Conservation (phyloP, 768 basidiomycete species). For the Panaeolus cyanescens region DNA sequence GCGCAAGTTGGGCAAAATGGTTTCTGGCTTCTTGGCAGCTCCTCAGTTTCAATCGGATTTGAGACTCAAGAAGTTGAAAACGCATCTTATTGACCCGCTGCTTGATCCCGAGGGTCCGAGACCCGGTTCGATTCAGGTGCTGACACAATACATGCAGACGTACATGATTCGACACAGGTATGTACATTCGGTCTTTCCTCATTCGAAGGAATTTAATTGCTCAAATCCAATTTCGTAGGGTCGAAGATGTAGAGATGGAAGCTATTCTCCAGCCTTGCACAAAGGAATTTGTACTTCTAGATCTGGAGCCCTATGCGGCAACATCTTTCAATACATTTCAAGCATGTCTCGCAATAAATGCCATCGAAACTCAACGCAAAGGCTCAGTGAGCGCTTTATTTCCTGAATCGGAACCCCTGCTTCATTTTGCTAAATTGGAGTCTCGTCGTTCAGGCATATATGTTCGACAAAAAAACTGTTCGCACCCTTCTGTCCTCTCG, state of each 20-base stretch:
- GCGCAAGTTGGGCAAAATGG: slow-evolving; percentile 74
- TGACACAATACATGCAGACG: slow-evolving; percentile 71
- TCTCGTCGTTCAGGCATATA: slow-evolving; percentile 70
- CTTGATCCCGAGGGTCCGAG: slow-evolving; percentile 55
- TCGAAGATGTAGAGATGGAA: slow-evolving; percentile 76
- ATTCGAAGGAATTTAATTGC: neutral
- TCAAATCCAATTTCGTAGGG: slow-evolving; percentile 12
- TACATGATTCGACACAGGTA: slow-evolving; percentile 80
- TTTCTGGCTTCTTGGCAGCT: slow-evolving; percentile 69
- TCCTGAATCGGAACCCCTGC: neutral
- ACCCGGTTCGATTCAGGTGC: slow-evolving; percentile 62
- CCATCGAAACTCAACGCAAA: slow-evolving; percentile 72
- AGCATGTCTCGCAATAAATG: slow-evolving; percentile 70
- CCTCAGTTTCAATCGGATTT: slow-evolving; percentile 58
- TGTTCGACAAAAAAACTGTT: slow-evolving; percentile 76
- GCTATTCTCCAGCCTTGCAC: slow-evolving; percentile 62
- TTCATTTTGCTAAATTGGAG: no score
- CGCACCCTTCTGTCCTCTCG: slow-evolving; percentile 15
- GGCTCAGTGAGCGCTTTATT: slow-evolving; percentile 32
- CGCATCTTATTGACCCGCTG: slow-evolving; percentile 56
- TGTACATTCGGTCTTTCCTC: neutral
- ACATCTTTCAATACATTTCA: slow-evolving; percentile 83
- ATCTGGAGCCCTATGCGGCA: slow-evolving; percentile 60
- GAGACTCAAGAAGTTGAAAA: slow-evolving; percentile 39
- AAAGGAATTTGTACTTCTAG: slow-evolving; percentile 64